Evolutionary conservation across 1,139 yeast genomes (phyloP).

Genomic region (Suhomyces bokatorum): DNA sequence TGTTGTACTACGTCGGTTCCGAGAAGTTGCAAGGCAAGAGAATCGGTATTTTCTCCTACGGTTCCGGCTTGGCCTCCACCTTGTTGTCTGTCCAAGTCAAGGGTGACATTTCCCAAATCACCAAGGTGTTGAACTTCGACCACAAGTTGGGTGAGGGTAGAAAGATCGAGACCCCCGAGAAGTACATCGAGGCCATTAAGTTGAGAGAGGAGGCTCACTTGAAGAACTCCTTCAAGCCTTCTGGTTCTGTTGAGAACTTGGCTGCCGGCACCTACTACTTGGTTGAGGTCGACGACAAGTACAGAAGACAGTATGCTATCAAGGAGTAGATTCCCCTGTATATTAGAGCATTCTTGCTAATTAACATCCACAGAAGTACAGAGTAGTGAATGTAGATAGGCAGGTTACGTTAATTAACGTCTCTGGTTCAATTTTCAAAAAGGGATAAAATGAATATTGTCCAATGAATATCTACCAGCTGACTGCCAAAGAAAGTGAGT

Average conservation of each 20-base stretch:
- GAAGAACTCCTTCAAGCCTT: conserved; percentile 75
- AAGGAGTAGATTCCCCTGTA: conserved; percentile 42
- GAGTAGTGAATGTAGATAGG: no score
- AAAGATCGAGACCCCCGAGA: conserved; percentile 66
- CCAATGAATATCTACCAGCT: no score
- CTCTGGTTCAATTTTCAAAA: no score
- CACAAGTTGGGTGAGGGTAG: conserved; percentile 67
- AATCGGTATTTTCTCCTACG: conserved; percentile 92
- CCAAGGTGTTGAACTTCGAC: conserved; percentile 66
- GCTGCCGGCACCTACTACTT: conserved; percentile 82
- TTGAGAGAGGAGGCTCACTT: conserved; percentile 89
- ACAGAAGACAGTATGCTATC: conserved; percentile 74
- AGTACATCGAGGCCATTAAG: conserved; percentile 77
- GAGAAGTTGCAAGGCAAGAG: conserved; percentile 79
- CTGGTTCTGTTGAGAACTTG: conserved; percentile 73
- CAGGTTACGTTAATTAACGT: no score
- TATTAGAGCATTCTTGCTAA: neutral
- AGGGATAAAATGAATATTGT: no score
- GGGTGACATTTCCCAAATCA: conserved; percentile 77
- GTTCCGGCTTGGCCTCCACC: conserved; percentile 96
- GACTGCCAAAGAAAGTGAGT: no score
- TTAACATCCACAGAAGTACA: neutral
- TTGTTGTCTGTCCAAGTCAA: conserved; percentile 76
- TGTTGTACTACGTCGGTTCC: conserved; percentile 71
- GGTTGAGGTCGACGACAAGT: conserved; percentile 81